These are phyloP conservation scores for Scheffersomyces stipitis DNA, from an alignment of 805 yeast genomes.

Conservation along the genomic window DNA sequence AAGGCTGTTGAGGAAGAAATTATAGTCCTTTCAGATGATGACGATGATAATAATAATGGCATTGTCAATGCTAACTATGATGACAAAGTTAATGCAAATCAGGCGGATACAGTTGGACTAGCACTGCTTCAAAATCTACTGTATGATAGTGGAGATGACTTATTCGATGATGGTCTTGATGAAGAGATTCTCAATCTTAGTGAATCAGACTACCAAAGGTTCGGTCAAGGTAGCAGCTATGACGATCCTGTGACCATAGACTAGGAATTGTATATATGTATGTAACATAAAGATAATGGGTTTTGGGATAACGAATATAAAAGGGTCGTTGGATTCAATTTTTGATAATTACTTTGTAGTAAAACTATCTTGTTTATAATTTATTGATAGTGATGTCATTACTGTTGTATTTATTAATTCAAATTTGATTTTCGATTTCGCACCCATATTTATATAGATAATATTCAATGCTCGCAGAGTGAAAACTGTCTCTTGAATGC, in stretches of 20 bases:
- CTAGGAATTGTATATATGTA: constrained; percentile 9
- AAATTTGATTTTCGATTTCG: no score
- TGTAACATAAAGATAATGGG: background rate
- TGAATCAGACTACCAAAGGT: background rate
- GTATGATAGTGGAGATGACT: constrained; percentile 18
- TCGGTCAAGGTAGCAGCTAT: constrained; percentile 32
- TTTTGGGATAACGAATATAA: no score
- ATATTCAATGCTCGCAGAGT: no score
- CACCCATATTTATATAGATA: no score
- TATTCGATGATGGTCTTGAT: constrained; percentile 31
- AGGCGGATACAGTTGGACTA: no score
- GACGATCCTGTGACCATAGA: constrained; percentile 41
- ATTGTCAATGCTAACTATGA: background rate
- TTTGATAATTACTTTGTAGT: no score
- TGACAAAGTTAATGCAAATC: background rate
- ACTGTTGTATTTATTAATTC: no score
- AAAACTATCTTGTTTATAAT: no score
- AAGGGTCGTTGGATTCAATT: no score
- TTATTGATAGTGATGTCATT: no score
- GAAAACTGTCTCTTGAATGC: no score
- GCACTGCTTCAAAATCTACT: no score
- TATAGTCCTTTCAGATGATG: constrained; percentile 33
- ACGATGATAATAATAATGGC: constrained; percentile 7
- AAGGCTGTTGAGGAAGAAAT: constrained; percentile 18
- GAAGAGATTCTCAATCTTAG: constrained; percentile 23